Base-by-base conservation (phyloP, 345 rosid genomes). In the Turritis glabra region DNA sequence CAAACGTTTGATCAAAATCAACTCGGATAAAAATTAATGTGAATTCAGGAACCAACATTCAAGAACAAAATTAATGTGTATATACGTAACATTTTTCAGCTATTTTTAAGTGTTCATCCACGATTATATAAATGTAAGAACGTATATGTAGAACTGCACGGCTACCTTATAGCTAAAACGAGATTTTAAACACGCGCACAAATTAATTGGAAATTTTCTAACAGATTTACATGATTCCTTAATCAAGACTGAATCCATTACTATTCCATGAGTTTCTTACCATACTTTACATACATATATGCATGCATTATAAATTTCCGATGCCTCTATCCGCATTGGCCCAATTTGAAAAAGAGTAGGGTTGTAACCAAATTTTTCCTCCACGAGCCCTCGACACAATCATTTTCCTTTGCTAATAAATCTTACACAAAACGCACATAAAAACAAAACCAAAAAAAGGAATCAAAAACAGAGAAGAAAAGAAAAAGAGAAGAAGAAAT, bases 361-460 rank as follows among this genome's bases (percentile, higher is more conserved):
- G 38, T 23, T 51, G 64, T 68, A 51, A 17, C 69, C 69, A 68
- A 60, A 41, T 22, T 37, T 32, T 47, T 76, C 32, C 27, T 30
- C 68, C 54, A 51, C 62, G 62, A 67, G 62, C 53, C 68, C 63
- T 67, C 74, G 69, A 75, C 79, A 75, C 48, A 67, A 75, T 75
- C 63, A 68, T 76, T 60, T 54, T 40, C 48, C 47, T 61, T 76
- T 69, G 64, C 64, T 60, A 60, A 67, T 37, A 67, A 35, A 22
- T 41, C 60, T 58, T 41, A 75, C 37, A 35, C 61, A 67, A 75
- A 74, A 50, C 64, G n/a, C 61, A 60, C 41, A 50, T 50, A 48
- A 19, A 48, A 67, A 67, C 71, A 46, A 66, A 57, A 67, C 6
- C 1, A n/a, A 48, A 25, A 55, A 54, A 18, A 37, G 1, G 44